Evolutionary conservation across 23 red algal genomes (phyloP).

Genomic region (Gracilaria gracilis): DNA sequence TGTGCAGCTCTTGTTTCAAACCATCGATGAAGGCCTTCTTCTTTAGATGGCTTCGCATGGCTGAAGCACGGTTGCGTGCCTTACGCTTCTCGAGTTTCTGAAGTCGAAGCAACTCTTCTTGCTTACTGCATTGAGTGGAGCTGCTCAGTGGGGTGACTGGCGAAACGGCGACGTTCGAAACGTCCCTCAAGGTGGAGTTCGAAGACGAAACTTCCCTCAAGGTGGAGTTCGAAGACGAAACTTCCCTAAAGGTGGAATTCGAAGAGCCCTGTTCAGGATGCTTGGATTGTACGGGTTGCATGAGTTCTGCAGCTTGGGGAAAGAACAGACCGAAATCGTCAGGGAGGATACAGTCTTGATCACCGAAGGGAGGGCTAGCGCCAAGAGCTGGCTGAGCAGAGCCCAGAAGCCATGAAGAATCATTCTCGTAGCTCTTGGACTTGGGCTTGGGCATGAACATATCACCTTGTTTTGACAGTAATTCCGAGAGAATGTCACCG

Average conservation of each 20-base stretch:
- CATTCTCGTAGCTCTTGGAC: not conserved
- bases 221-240: not conserved
- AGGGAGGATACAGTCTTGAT: not conserved
- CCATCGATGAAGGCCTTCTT: slow-evolving; percentile 46
- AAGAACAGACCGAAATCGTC: slow-evolving; percentile 14
- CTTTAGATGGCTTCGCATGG: slow-evolving; percentile 38
- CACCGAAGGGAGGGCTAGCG: not conserved
- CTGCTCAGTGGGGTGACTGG: not conserved
- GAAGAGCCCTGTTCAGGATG: not conserved
- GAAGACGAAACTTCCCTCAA: not conserved
- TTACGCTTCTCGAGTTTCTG: slow-evolving; percentile 34
- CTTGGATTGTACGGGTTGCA: not conserved
- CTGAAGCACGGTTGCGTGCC: slow-evolving; percentile 34
- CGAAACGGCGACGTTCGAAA: not conserved
- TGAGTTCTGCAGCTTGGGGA: not conserved
- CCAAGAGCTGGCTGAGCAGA: not conserved
- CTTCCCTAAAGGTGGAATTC: not conserved
- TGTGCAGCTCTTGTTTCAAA: slow-evolving; percentile 38
- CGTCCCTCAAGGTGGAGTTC: not conserved
- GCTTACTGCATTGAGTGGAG: not conserved
- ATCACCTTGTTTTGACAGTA: slow-evolving; percentile 11
- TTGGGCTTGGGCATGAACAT: not conserved
- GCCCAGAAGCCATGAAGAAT: not conserved
- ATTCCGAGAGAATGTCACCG: not conserved
- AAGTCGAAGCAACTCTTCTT: not conserved